Conservation (phyloP, 129 eudicot genomes). For the Helianthus annuus region DNA sequence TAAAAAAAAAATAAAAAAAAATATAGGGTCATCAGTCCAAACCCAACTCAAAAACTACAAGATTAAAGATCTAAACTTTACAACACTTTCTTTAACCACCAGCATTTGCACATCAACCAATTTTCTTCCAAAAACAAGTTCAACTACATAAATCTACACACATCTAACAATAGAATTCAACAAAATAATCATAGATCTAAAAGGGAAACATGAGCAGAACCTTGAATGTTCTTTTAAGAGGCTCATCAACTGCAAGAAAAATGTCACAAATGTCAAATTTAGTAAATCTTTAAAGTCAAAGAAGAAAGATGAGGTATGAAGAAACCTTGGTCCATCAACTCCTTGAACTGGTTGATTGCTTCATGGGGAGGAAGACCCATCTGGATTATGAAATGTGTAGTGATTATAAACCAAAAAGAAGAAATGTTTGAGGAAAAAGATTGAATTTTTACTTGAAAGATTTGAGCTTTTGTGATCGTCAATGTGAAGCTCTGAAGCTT, state of each 20-base stretch:
- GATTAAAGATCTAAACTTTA: constrained; percentile 30
- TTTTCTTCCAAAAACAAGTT: not conserved
- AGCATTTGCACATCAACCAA: constrained; percentile 3
- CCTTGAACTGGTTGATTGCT: constrained; percentile 54
- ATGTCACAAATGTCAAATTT: constrained; percentile 19
- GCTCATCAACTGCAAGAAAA: constrained; percentile 68
- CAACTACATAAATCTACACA: constrained; percentile 5
- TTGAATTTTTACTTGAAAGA: constrained; percentile 19
- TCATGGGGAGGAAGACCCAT: constrained; percentile 71
- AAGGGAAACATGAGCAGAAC: constrained; percentile 40
- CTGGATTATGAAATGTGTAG: constrained; percentile 12
- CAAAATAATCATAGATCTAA: constrained; percentile 30
- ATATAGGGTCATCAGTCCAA: too few species aligned
- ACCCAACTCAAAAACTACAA: not conserved
- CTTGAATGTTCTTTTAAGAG: constrained; percentile 65
- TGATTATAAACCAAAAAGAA: constrained; percentile 5
- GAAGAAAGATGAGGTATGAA: constrained; percentile 3
- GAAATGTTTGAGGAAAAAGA: constrained; percentile 18
- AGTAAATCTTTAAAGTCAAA: constrained; percentile 12
- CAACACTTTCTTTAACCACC: not conserved
- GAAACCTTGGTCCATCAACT: constrained; percentile 72
- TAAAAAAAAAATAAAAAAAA: not conserved
- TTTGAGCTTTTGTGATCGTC: constrained; percentile 26
- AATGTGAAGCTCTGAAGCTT: constrained; percentile 27
- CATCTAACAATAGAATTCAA: constrained; percentile 12